These are phyloP conservation scores for Aspergillus affinis DNA, from an alignment of 495 filamentous ascomycete species.

Conservation along the genomic window DNA sequence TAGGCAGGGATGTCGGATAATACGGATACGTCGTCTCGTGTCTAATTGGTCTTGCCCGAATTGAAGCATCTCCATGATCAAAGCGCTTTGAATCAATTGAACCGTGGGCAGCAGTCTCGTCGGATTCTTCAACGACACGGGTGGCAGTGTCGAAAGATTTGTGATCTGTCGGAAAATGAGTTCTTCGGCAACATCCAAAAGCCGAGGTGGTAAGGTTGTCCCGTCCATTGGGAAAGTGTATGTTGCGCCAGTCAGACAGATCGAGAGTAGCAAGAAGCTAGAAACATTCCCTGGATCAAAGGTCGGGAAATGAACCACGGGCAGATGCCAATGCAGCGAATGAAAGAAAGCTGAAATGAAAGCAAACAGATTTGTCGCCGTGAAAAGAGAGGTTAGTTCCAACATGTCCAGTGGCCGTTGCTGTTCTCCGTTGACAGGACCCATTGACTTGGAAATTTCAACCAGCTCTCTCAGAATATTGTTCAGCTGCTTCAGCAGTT, in stretches of 20 bases:
- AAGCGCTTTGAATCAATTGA: slow-evolving; percentile 35
- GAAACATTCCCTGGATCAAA: slow-evolving; percentile 39
- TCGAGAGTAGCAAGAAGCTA: slow-evolving; percentile 33
- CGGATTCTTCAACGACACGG: slow-evolving; percentile 11
- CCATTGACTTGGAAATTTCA: slow-evolving; percentile 37
- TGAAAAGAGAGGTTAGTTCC: slow-evolving; percentile 29
- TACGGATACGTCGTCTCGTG: slow-evolving; percentile 38
- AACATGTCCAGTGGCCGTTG: slow-evolving; percentile 20
- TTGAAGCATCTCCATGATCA: slow-evolving; percentile 44
- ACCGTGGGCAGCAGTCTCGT: slow-evolving; percentile 20
- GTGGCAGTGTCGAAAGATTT: slow-evolving; percentile 19
- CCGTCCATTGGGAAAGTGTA: slow-evolving; percentile 29
- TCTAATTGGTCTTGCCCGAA: slow-evolving; percentile 34
- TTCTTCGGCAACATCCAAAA: slow-evolving; percentile 41
- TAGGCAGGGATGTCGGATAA: slow-evolving; percentile 38
- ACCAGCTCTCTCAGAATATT: slow-evolving; percentile 31
- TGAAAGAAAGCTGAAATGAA: slow-evolving; percentile 43
- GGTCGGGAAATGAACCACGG: slow-evolving; percentile 41
- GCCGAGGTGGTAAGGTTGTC: slow-evolving; percentile 22
- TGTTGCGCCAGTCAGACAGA: slow-evolving; percentile 36
- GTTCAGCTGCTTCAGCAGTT: slow-evolving; percentile 32
- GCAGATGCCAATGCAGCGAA: slow-evolving; percentile 41
- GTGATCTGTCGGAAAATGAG: slow-evolving; percentile 35
- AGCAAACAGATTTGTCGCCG: slow-evolving; percentile 30
- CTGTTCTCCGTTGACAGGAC: background rate